phyloP scores from a whole-genome alignment of 441 rosid genomes.

The Adansonia rubrostipa region DNA sequence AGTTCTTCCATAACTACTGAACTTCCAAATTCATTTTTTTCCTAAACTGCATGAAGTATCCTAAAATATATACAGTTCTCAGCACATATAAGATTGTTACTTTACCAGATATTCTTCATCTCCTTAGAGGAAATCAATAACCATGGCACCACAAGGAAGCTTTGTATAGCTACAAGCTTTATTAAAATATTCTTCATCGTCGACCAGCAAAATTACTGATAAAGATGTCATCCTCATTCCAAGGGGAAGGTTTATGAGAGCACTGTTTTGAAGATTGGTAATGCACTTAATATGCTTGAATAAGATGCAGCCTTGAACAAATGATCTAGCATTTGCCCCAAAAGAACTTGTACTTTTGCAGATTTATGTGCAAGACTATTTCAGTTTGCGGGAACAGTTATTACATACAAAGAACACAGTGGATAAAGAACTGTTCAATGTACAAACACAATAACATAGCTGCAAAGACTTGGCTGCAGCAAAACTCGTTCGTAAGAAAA shows the following conservation, averaged over 20 bases:
- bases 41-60: not conserved
- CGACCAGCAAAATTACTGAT: not conserved
- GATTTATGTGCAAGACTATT: not conserved
- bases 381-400: not conserved
- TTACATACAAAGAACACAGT: not conserved
- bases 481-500: not conserved
- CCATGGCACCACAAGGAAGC: constrained; percentile 15
- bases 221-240: not conserved
- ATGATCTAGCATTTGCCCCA: not conserved
- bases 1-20: constrained; percentile 1
- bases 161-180: not conserved
- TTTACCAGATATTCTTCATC: not conserved
- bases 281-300: not conserved
- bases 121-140: not conserved
- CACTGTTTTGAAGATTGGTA: not conserved
- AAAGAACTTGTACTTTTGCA: not conserved
- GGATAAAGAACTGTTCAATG: not conserved
- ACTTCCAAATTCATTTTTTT: not conserved
- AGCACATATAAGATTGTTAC: not conserved
- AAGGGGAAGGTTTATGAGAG: not conserved
- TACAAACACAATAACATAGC: not conserved
- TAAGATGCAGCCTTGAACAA: constrained; percentile 6
- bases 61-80: not conserved
- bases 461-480: not conserved
- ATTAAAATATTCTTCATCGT: not conserved